Percentiles rank a stretch among this genome's conserved stretches.
phyloP scores from a whole-genome alignment of 2,329 filamentous ascomycete genomes.

The Beauveria caledonica region DNA sequence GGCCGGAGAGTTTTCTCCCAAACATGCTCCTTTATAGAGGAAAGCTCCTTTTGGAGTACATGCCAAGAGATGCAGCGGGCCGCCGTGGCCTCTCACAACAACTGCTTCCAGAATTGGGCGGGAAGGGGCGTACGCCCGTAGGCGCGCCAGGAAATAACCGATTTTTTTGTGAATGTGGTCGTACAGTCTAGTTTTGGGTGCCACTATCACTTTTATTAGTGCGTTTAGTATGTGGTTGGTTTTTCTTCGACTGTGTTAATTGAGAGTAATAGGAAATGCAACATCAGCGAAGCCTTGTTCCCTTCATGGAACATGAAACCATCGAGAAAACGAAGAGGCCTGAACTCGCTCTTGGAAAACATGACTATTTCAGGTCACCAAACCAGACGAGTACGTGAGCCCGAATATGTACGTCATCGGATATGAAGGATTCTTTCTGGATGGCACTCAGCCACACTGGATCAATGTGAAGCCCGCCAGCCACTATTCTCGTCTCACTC shows the following conservation, averaged over 20 bases:
- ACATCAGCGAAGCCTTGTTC: no score
- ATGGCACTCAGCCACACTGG: background rate
- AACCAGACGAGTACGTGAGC: background rate
- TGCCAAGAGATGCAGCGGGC: background rate
- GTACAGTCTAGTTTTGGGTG: background rate
- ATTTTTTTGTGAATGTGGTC: background rate
- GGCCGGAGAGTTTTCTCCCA: background rate
- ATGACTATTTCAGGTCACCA: no score
- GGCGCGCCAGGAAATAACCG: background rate
- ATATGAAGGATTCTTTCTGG: background rate
- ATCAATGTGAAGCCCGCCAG: background rate
- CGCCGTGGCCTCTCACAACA: background rate
- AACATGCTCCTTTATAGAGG: background rate
- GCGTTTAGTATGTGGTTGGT: background rate
- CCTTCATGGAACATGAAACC: no score
- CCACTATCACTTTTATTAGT: background rate
- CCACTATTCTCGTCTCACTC: background rate
- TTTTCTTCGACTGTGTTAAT: no score
- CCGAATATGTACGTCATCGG: background rate
- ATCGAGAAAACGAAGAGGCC: no score
- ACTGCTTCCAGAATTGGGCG: background rate
- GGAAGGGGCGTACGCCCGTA: background rate
- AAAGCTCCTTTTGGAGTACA: background rate
- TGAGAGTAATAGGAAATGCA: no score
- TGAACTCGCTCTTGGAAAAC: no score